Evolutionary conservation across 2,329 filamentous ascomycete genomes (phyloP).

Genomic region (Alternaria arbusti): DNA sequence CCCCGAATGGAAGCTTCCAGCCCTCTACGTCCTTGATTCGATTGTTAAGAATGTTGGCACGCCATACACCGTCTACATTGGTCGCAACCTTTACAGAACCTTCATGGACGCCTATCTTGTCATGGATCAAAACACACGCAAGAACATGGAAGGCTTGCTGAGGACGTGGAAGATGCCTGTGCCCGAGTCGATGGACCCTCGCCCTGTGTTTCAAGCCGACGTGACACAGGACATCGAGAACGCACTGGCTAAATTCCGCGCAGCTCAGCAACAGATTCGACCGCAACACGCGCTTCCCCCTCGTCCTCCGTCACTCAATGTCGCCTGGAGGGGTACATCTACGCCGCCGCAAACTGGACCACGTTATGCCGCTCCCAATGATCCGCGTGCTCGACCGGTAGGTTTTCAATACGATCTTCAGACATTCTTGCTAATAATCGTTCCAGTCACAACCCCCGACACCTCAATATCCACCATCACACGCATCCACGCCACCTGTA

Average conservation of each 20-base stretch:
- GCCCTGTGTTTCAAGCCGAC: conserved; percentile 88
- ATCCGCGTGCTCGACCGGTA: conserved; percentile 48
- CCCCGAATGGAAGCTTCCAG: conserved; percentile 87
- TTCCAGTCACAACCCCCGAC: conserved; percentile 28
- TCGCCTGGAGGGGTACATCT: conserved; percentile 73
- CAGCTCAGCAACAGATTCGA: conserved; percentile 62
- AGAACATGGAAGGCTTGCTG: conserved; percentile 95
- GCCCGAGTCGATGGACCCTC: conserved; percentile 88
- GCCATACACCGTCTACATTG: conserved; percentile 94
- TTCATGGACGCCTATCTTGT: conserved; percentile 97
- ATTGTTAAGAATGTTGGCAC: conserved; percentile 99
- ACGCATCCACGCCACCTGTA: conserved; percentile 33
- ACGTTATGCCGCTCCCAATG: conserved; percentile 42
- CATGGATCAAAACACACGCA: conserved; percentile 80
- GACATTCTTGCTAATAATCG: conserved; percentile 4
- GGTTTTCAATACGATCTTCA: neutral
- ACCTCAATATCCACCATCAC: conserved; percentile 34
- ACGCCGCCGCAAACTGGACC: conserved; percentile 67
- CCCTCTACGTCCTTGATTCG: conserved; percentile 97
- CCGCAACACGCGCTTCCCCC: conserved; percentile 50
- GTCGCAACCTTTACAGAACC: conserved; percentile 86
- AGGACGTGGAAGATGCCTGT: conserved; percentile 98
- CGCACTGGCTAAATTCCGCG: conserved; percentile 83
- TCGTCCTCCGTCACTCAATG: conserved; percentile 52
- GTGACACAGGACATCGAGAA: conserved; percentile 92